Evolutionary conservation across 2,329 filamentous ascomycete genomes (phyloP), one percentile per base, ranked within the genome.

Genomic region (Podosphaera aphanis): DNA sequence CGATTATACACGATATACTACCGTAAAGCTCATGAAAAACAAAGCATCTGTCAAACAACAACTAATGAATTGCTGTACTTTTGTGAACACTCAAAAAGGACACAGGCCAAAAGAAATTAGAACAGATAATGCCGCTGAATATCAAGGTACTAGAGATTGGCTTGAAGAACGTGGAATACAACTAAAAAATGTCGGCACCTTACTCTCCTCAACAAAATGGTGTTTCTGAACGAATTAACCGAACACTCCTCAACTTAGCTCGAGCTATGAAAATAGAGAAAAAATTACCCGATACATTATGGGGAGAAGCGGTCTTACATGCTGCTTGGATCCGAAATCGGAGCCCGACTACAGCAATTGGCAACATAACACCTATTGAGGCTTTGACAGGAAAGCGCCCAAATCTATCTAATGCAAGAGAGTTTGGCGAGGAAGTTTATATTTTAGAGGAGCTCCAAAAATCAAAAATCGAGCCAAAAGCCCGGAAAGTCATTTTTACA

Each of bases 171-270:
- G 40, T 8, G 20, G 23, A 2, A 42, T 42, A 15, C 3, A 42
- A 29, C n/a, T 42, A n/a, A 42, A 29, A 16, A 13, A n/a, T 20
- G 20, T 42, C 40, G n/a, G 40, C 40, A 2, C 40, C 40, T 16
- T 15, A 43, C 18, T 43, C 21, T n/a, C 40, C 40, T 16, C 40
- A 29, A 42, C 40, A 42, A 42, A 42, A 42, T 42, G 40, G 40
- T 37, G 35, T 42, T 29, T 42, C 40, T 20, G 40, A 42, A 23
- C 21, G 20, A 16, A 42, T 27, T 20, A 42, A 42, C 16, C 20
- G 40, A 19, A 42, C 40, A 10, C 40, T 42, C 8, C 18, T 42
- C 2, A 21, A 42, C 13, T 19, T 42, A 42, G 40, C 40, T n/a
- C 20, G 35, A 37, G 35, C 35, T 37, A 37, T 37, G 15, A 37